Base-by-base conservation (phyloP, 169 alveolate species). In the Plasmodium chabaudi region DNA sequence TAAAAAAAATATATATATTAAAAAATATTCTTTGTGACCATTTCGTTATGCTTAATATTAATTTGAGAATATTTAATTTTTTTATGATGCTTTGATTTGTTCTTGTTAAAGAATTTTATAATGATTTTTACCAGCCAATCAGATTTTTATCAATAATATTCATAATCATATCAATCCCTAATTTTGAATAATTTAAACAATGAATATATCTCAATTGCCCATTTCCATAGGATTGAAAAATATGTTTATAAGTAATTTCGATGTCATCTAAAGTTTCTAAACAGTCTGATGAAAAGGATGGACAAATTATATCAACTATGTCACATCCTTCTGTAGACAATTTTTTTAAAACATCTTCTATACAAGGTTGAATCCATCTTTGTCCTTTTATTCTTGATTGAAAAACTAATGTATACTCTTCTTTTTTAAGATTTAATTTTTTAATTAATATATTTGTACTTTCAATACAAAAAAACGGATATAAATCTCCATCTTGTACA, bases 401-500 rank as follows among this genome's bases (percentile, higher is more conserved):
- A 46, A 79, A 79, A 12, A 69, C 89, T 25, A 79, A 51, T 7
- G 64, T 53, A 65, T 79, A 79, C 27, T 79, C 89, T n/a, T 65
- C 72, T 59, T 79, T 79, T 25, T 65, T 65, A 47, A 79, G 61
- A 46, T 79, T 65, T 44, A 79, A 69, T 57, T 55, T 25, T 55
- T 79, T 25, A 53, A 79, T 46, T 47, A 79, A 79, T 46, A 34
- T 69, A 17, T 79, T 63, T 25, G 89, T 79, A 65, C 89, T 65
- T 46, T 79, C 89, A 70, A 79, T 79, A 79, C 89, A 79, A 79
- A 65, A 79, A 68, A 79, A 79, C 53, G 89, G 89, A 15, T 79
- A 79, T 19, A 79, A 5, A 55, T 79, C 89, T 17, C 89, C 89
- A 65, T 79, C 61, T 39, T 60, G 34, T n/a, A 79, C 89, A 42